These are phyloP conservation scores for Xylaria acuta DNA, from an alignment of 495 filamentous ascomycete species.

Conservation along the genomic window DNA sequence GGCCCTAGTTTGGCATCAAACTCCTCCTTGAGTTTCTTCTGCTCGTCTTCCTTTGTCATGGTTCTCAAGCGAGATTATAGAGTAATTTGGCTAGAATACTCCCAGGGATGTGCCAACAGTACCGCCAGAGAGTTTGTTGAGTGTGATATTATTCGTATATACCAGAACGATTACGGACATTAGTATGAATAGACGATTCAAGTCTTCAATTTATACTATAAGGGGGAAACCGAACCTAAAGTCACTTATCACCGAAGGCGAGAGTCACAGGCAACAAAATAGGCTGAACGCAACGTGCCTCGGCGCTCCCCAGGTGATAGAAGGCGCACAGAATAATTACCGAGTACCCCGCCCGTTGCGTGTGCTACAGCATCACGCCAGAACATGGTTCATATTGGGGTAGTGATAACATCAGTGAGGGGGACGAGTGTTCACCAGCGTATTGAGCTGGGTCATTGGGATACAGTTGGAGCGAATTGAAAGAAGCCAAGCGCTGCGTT, in stretches of 20 bases:
- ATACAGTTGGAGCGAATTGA: not conserved
- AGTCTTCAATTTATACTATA: not conserved
- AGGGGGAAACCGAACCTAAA: not conserved
- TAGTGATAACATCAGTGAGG: not conserved
- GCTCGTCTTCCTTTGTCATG: constrained; percentile 27
- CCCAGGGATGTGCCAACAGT: not conserved
- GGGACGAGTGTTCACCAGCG: not conserved
- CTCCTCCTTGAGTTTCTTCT: constrained; percentile 21
- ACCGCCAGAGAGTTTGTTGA: not conserved
- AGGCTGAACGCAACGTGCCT: constrained; percentile 4
- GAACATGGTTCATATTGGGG: constrained; percentile 10
- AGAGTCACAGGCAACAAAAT: not conserved
- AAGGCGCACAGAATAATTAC: not conserved
- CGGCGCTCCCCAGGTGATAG: too few relatives aligned
- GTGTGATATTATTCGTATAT: not conserved
- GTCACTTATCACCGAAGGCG: not conserved
- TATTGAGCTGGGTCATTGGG: not conserved
- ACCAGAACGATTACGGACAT: not conserved
- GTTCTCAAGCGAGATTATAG: not conserved
- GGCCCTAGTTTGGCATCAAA: constrained; percentile 32
- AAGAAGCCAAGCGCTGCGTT: too few relatives aligned
- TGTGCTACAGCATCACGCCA: not conserved
- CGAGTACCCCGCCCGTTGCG: not conserved
- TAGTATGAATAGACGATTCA: not conserved
- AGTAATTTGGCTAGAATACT: not conserved